Conservation (phyloP, 768 basidiomycete genomes). For the Tylopilus sp. region DNA sequence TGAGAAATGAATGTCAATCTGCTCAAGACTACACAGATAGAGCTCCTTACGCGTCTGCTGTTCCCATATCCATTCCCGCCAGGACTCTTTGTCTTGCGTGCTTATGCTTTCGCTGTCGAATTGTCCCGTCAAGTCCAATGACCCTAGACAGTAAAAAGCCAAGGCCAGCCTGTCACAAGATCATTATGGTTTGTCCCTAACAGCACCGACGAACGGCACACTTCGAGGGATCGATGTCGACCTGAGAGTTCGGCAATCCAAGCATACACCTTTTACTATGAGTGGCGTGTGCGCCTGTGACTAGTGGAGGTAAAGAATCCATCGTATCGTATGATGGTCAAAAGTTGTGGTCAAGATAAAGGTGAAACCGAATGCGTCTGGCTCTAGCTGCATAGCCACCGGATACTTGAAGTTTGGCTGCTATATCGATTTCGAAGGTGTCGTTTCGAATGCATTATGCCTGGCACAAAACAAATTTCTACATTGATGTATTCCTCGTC, state of each 20-base stretch:
- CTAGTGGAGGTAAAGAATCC: conserved; percentile 29
- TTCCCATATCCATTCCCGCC: conserved; percentile 87
- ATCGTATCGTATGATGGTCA: background rate
- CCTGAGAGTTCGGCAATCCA: conserved; percentile 67
- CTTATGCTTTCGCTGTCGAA: conserved; percentile 39
- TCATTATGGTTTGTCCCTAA: conserved; percentile 11
- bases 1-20: conserved; percentile 23
- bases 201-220: conserved; percentile 30
- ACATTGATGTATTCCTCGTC: no score
- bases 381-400: no score
- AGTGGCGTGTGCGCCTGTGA: conserved; percentile 51
- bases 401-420: no score
- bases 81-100: conserved; percentile 52
- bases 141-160: conserved; percentile 85
- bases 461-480: no score
- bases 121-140: conserved; percentile 70
- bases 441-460: no score
- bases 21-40: background rate
- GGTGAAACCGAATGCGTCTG: no score
- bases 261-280: conserved; percentile 69
- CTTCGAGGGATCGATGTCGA: conserved; percentile 73
- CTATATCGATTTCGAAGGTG: no score
- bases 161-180: conserved; percentile 62
- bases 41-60: conserved; percentile 61
- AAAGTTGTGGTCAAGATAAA: no score